Evolutionary conservation across 2,329 filamentous ascomycete species (phyloP).

Genomic region (Cladosporium sp.): DNA sequence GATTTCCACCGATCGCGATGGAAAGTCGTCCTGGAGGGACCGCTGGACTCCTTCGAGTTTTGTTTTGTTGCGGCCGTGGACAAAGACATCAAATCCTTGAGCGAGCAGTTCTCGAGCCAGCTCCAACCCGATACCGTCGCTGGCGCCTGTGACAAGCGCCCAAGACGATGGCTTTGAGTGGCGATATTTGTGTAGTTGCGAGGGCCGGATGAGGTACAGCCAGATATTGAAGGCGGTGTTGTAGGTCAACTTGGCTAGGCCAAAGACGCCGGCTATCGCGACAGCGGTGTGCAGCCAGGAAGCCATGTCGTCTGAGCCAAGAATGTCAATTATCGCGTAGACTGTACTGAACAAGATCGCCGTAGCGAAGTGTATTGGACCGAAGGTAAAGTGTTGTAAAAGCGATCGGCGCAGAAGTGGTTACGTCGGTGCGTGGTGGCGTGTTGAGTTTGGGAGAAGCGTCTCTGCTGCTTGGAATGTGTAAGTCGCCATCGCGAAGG

Average conservation of each 20-base stretch:
- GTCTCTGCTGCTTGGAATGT: too few species aligned
- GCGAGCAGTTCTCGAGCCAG: constrained; percentile 50
- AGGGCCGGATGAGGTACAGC: constrained; percentile 22
- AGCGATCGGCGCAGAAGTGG: too few species aligned
- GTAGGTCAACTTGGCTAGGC: background rate
- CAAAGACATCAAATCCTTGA: constrained; percentile 52
- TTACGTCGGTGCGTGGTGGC: too few species aligned
- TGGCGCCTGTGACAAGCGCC: constrained; percentile 52
- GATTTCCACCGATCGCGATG: constrained; percentile 36
- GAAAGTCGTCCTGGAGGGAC: constrained; percentile 39
- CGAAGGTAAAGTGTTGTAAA: too few species aligned
- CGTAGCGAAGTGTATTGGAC: too few species aligned
- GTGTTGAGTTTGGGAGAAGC: too few species aligned
- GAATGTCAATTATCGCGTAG: background rate
- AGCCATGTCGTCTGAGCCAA: background rate
- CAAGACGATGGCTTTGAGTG: constrained; percentile 29
- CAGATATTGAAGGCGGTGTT: constrained; percentile 4
- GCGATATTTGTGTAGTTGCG: constrained; percentile 17
- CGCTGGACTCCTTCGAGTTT: constrained; percentile 45
- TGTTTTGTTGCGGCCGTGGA: constrained; percentile 52
- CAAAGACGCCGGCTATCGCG: too few species aligned
- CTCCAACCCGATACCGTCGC: constrained; percentile 52
- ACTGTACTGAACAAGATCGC: background rate
- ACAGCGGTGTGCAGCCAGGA: too few species aligned
- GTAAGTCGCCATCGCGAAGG: too few species aligned